Evolutionary conservation across 352 stramenopile species (phyloP).

Genomic region (Pythium phragmitis): DNA sequence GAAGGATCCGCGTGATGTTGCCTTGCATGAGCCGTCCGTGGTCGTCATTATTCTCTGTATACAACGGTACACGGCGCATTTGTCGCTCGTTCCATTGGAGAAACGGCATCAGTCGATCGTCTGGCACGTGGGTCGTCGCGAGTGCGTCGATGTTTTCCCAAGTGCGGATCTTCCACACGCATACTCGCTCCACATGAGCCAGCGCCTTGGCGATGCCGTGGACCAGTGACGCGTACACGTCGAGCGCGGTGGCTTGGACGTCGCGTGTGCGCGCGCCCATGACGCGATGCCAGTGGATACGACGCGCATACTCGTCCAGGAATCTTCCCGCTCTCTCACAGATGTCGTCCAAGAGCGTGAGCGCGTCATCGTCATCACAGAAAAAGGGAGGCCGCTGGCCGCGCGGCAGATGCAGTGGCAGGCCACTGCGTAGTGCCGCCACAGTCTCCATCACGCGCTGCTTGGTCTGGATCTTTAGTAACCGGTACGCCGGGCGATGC

Average conservation of each 20-base stretch:
- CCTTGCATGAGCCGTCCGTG: conserved; percentile 35
- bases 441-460: conserved; percentile 59
- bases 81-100: conserved; percentile 50
- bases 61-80: conserved; percentile 63
- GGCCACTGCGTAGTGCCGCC: conserved; percentile 39
- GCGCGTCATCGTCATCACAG: conserved; percentile 42
- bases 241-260: conserved; percentile 36
- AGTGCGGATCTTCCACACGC: conserved; percentile 55
- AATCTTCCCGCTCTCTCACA: conserved; percentile 40
- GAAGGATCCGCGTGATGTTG: conserved; percentile 27
- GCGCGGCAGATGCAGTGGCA: conserved; percentile 40
- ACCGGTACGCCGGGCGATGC: conserved; percentile 47
- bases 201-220: conserved; percentile 46
- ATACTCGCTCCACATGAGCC: conserved; percentile 39
- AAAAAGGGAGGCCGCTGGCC: conserved; percentile 36
- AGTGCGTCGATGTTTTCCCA: conserved; percentile 44
- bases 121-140: conserved; percentile 50
- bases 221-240: conserved; percentile 57
- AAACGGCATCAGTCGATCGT: conserved; percentile 63
- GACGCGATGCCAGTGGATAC: conserved; percentile 52
- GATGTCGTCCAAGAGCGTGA: conserved; percentile 53
- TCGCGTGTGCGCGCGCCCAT: conserved; percentile 46
- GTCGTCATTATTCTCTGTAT: conserved; percentile 36
- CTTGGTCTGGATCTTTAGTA: conserved; percentile 51
- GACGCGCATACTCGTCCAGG: conserved; percentile 40